Conservation (phyloP, 1,139 yeast genomes). For the Suzukiozyma palmioleophila region DNA sequence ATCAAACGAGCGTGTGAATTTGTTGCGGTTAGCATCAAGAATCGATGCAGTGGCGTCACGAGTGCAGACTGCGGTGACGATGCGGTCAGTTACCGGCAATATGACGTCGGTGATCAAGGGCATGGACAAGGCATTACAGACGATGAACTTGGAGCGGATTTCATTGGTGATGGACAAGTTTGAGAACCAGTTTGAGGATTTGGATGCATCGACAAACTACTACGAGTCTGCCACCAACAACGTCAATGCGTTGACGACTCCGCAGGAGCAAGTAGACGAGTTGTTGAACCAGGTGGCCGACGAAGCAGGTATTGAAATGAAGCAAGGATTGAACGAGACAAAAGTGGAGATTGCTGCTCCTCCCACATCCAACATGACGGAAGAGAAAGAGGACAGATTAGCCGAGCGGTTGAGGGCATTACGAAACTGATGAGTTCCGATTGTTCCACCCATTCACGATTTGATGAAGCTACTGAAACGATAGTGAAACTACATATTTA, state of each 20-base stretch:
- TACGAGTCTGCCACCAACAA: constrained; percentile 88
- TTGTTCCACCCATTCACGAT: no score
- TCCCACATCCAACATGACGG: constrained; percentile 40
- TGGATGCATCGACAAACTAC: constrained; percentile 90
- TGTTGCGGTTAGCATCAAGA: constrained; percentile 78
- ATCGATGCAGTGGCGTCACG: constrained; percentile 95
- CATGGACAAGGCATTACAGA: constrained; percentile 93
- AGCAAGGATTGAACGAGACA: constrained; percentile 67
- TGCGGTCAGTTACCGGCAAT: constrained; percentile 90
- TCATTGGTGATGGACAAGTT: constrained; percentile 96
- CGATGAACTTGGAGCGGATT: constrained; percentile 91
- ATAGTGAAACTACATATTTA: no score
- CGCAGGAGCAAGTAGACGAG: constrained; percentile 93
- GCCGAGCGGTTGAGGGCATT: constrained; percentile 87
- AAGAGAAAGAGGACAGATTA: constrained; percentile 80
- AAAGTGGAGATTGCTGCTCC: constrained; percentile 44
- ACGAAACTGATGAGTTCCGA: constrained; percentile 19
- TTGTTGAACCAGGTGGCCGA: constrained; percentile 93
- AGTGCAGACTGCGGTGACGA: constrained; percentile 95
- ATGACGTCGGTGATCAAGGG: constrained; percentile 92
- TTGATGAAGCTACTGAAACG: no score
- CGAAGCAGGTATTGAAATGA: constrained; percentile 93
- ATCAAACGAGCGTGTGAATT: constrained; percentile 77
- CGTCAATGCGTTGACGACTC: constrained; percentile 84
- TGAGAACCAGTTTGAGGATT: constrained; percentile 92